A percentile compares a stretch with the other conserved stretches of the same genome.
Evolutionary conservation across 495 filamentous ascomycete species (phyloP).

Genomic region (Eremomyces bilateralis): DNA sequence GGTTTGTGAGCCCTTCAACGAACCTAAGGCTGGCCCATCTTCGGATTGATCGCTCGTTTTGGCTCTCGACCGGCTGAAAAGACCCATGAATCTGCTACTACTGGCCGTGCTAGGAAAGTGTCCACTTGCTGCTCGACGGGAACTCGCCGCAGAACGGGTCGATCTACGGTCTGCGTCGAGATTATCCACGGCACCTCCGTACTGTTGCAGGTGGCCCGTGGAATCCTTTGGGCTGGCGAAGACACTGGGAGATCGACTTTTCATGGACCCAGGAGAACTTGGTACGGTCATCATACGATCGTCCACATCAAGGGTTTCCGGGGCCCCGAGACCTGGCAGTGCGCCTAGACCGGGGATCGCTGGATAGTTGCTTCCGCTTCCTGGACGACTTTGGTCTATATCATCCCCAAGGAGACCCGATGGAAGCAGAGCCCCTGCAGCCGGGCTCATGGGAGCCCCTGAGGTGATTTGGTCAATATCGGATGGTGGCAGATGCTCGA

Average conservation of each 20-base stretch:
- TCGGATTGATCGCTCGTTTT: conserved; percentile 17
- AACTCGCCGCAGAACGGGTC: conserved; percentile 18
- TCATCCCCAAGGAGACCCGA: conserved; percentile 21
- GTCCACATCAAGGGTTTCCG: conserved; percentile 5
- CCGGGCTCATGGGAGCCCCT: conserved; percentile 19
- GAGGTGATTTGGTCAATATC: conserved; percentile 18
- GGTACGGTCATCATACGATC: conserved; percentile 10
- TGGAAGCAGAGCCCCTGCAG: conserved; percentile 16
- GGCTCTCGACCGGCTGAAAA: conserved; percentile 19
- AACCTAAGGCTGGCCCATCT: conserved; percentile 16
- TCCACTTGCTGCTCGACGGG: conserved; percentile 8
- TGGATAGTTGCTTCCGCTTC: conserved; percentile 7
- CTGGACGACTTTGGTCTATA: conserved; percentile 6
- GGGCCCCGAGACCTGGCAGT: conserved; percentile 13
- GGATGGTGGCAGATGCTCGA: conserved; percentile 8
- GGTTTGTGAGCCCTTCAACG: conserved; percentile 15
- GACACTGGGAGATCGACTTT: conserved; percentile 17
- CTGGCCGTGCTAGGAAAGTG: no score
- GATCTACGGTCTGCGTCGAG: conserved; percentile 14
- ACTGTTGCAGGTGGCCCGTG: conserved; percentile 13
- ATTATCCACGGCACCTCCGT: conserved; percentile 7
- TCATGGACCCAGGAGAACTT: conserved; percentile 15
- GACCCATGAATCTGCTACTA: conserved; percentile 14
- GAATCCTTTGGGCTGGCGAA: conserved; percentile 20
- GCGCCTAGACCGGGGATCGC: conserved; percentile 5